phyloP scores from a whole-genome alignment of 2,329 filamentous ascomycete genomes.

The Xylariaceae sp. region DNA sequence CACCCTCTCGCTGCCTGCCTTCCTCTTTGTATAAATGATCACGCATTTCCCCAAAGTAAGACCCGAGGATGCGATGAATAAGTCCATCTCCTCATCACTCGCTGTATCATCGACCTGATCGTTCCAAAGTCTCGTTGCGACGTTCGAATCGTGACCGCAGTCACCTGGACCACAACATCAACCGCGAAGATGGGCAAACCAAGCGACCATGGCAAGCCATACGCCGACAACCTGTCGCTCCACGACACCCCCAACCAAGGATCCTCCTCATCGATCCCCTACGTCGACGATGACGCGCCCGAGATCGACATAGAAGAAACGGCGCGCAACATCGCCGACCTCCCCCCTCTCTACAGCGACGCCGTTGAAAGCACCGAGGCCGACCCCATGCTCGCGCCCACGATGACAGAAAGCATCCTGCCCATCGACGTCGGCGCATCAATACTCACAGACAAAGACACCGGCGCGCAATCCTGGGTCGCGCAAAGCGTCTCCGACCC shows the following conservation, averaged over 20 bases:
- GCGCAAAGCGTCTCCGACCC: slow-evolving; percentile 43
- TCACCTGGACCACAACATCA: background rate
- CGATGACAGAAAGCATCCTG: background rate
- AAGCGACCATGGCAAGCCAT: slow-evolving; percentile 6
- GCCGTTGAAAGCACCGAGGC: slow-evolving; percentile 19
- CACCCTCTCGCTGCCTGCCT: no score
- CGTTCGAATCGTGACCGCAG: background rate
- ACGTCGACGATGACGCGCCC: slow-evolving; percentile 26
- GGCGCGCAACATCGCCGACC: slow-evolving; percentile 27
- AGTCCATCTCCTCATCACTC: no score
- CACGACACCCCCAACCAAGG: slow-evolving; percentile 27
- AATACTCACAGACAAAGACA: slow-evolving; percentile 29
- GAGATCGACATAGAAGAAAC: slow-evolving; percentile 29
- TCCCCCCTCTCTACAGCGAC: slow-evolving; percentile 31
- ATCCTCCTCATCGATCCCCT: slow-evolving; percentile 18
- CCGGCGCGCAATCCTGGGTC: slow-evolving; percentile 40
- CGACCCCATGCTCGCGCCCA: slow-evolving; percentile 20
- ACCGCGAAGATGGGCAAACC: slow-evolving; percentile 28
- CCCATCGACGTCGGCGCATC: slow-evolving; percentile 18
- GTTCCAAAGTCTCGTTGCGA: background rate
- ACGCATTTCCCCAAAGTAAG: no score
- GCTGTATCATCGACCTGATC: no score
- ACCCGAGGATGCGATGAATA: no score
- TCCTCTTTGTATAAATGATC: no score
- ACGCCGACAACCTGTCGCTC: slow-evolving; percentile 27